Conservation (phyloP, 2,329 filamentous ascomycete genomes). For the Beauveria caledonica region DNA sequence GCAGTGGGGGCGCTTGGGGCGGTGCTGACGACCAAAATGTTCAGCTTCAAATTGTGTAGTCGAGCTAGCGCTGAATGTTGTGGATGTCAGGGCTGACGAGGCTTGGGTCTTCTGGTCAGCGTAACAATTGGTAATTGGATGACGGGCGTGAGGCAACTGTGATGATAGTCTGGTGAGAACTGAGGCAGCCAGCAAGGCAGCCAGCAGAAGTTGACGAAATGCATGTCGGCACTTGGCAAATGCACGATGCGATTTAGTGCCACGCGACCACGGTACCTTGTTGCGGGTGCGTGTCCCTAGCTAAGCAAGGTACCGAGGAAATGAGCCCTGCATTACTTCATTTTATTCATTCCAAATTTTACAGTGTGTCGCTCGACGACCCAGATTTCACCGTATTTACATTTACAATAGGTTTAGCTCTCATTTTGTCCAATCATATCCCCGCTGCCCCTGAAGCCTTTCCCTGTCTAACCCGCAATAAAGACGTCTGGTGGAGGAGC, state of each 20-base stretch:
- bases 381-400: too few species aligned
- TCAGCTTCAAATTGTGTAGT: constrained; percentile 2
- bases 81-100: background rate
- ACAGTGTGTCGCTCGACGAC: too few species aligned
- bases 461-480: background rate
- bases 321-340: too few species aligned
- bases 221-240: background rate
- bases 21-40: background rate
- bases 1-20: constrained; percentile 1
- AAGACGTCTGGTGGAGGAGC: background rate
- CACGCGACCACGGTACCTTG: too few species aligned
- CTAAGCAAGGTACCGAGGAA: too few species aligned
- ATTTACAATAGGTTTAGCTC: too few species aligned
- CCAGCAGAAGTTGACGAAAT: background rate
- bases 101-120: background rate
- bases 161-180: background rate
- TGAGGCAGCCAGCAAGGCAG: background rate
- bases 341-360: too few species aligned
- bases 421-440: background rate
- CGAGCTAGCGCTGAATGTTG: background rate
- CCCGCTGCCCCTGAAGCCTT: background rate
- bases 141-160: background rate
- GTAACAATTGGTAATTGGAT: background rate
- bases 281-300: too few species aligned
- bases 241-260: background rate